Evolutionary conservation across 1,139 yeast species (phyloP), one percentile per base, ranked within the genome.

Genomic region (Saccharomyces hybrid): DNA sequence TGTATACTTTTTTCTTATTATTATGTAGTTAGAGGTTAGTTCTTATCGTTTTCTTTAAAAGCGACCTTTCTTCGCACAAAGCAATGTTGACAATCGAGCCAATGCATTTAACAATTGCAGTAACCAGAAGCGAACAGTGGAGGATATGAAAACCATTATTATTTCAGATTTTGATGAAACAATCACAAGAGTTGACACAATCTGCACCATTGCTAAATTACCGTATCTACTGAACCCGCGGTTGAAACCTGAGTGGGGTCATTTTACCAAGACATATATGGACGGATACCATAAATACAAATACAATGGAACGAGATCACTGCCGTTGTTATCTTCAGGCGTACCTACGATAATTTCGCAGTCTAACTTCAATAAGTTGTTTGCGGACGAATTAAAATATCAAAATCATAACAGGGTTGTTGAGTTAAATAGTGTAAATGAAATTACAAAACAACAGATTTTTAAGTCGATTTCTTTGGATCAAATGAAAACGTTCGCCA

Each of bases 81-180:
- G 14, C 30, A 28, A 42, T 31, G 25, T 31, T 14, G 31, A 20
- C 16, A 31, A 25, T 14, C 46, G 30, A 7, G 14, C n/a, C 28
- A 16, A 14, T 44, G 47, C 1, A 16, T 38, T 20, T 8, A 31
- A 11, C 8, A 16, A 38, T 20, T 4, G 16, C n/a, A 26, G 20
- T 9, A 13, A 8, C 9, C 6, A 5, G 25, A 5, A 23, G 30
- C 34, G 11, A 16, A 34, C 13, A 25, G 34, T 4, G n/a, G 13
- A 27, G 26, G 52, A 30, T 38, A 55, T 57, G 56, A 56, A 52
- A 26, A 54, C 61, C 31, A 50, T 66, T 13, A 51, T 68, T 5
- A 60, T 68, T 8, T 57, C 66, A 5, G 72, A 69, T 52, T 69
- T 67, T 51, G 72, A 69, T 54, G 71, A 68, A 48, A 69, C 72